phyloP scores from a whole-genome alignment of 345 rosid species.

The Gossypium turneri region DNA sequence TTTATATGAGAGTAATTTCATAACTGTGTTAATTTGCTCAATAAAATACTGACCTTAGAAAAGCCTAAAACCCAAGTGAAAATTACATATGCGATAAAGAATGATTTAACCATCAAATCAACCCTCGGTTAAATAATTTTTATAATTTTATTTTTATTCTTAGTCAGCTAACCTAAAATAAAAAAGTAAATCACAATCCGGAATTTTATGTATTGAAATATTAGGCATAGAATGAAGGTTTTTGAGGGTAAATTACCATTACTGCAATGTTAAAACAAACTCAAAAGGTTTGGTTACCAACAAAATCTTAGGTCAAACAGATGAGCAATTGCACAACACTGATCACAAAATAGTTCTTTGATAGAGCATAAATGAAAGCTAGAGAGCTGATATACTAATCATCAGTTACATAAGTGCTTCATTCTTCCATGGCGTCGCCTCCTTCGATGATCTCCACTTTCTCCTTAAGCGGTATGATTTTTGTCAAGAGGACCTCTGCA shows the following conservation, averaged over 20 bases:
- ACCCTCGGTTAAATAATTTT: too few species aligned
- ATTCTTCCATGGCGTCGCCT: constrained; percentile 86
- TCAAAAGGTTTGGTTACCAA: background rate
- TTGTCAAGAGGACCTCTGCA: constrained; percentile 69
- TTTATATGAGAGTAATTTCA: too few species aligned
- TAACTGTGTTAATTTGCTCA: too few species aligned
- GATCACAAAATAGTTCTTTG: background rate
- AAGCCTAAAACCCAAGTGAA: too few species aligned
- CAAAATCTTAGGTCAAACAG: background rate
- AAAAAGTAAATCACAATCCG: background rate
- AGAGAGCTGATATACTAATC: background rate
- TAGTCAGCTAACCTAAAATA: too few species aligned
- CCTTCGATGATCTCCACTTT: constrained; percentile 49
- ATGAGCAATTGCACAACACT: background rate
- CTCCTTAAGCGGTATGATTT: constrained; percentile 60
- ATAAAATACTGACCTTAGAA: too few species aligned
- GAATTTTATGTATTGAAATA: background rate
- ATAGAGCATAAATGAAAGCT: background rate
- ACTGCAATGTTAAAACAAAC: background rate
- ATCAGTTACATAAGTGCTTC: background rate
- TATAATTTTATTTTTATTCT: too few species aligned
- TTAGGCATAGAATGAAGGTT: background rate
- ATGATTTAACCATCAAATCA: too few species aligned
- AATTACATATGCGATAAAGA: too few species aligned
- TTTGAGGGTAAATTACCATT: background rate